Conservation (phyloP, 768 basidiomycete species). For the Artomyces pyxidatus region DNA sequence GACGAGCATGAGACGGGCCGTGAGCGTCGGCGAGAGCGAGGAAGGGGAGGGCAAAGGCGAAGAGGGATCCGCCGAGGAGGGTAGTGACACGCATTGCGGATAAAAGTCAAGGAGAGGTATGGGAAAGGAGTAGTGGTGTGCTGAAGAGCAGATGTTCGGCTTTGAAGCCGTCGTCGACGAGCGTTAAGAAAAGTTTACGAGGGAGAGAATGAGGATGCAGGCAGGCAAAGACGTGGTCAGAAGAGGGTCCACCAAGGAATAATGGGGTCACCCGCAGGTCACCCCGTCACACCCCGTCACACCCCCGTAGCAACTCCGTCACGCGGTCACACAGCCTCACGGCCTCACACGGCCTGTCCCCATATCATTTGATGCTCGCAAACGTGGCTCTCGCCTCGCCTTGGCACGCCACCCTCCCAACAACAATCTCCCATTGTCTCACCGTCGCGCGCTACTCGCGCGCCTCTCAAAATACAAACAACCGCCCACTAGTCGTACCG, state of each 20-base stretch:
- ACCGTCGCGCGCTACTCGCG: too few species aligned
- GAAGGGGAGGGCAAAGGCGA: slow-evolving; percentile 9
- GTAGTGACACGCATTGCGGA: slow-evolving; percentile 1
- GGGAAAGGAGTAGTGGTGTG: not conserved
- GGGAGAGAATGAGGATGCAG: not conserved
- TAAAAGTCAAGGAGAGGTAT: not conserved
- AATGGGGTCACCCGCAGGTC: not conserved
- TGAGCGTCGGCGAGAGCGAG: slow-evolving; percentile 2
- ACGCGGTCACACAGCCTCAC: too few species aligned
- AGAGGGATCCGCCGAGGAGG: slow-evolving; percentile 4
- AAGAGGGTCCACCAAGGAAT: not conserved
- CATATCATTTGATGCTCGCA: too few species aligned
- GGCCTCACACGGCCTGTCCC: too few species aligned
- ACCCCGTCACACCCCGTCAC: too few species aligned
- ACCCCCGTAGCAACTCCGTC: too few species aligned
- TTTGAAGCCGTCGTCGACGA: not conserved
- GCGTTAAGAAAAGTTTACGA: slow-evolving; percentile 1
- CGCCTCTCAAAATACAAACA: too few species aligned
- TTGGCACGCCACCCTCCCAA: too few species aligned
- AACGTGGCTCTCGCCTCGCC: too few species aligned
- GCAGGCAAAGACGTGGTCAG: not conserved
- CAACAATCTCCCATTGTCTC: too few species aligned
- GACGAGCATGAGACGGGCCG: not conserved
- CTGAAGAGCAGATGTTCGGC: not conserved
- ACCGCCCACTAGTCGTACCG: not conserved